phyloP scores from a whole-genome alignment of 2,329 filamentous ascomycete species.

The Capronia americana region DNA sequence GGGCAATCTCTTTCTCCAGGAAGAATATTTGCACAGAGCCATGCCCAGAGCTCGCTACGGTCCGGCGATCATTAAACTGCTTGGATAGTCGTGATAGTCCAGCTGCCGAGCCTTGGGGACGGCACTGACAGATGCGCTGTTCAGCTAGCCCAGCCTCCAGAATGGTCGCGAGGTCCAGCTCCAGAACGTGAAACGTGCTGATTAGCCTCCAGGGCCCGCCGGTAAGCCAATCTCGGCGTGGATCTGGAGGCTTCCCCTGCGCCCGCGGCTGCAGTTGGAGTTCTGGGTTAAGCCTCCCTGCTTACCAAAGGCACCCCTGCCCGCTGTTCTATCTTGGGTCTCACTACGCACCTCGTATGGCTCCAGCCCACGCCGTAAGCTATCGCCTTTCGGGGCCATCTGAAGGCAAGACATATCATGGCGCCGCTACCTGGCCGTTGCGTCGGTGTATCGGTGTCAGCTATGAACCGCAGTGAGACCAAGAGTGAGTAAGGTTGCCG shows the following conservation, averaged over 20 bases:
- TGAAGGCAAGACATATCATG: conserved; percentile 8
- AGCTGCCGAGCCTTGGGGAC: background rate
- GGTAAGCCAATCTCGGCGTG: conserved; percentile 12
- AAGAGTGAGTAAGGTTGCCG: conserved; percentile 10
- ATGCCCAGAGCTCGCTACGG: conserved; percentile 3
- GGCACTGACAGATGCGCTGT: background rate
- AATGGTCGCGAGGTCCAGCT: background rate
- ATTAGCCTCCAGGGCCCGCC: background rate
- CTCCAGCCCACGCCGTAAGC: conserved; percentile 20
- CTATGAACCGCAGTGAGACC: conserved; percentile 1
- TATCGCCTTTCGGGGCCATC: conserved; percentile 7
- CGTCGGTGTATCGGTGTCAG: conserved; percentile 22
- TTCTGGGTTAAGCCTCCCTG: conserved; percentile 4
- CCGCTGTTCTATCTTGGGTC: conserved; percentile 28
- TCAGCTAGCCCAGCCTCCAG: conserved; percentile 6
- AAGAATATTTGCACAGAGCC: background rate
- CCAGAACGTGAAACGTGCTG: conserved; percentile 10
- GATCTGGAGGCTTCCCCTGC: conserved; percentile 10
- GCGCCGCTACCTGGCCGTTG: background rate
- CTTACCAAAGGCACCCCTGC: conserved; percentile 23
- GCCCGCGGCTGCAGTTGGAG: conserved; percentile 6
- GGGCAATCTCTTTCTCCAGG: background rate
- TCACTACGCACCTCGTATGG: conserved; percentile 9
- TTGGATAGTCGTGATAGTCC: background rate
- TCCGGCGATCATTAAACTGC: background rate